phyloP scores from a whole-genome alignment of 2,329 filamentous ascomycete species.

The Pezicula radicicola region DNA sequence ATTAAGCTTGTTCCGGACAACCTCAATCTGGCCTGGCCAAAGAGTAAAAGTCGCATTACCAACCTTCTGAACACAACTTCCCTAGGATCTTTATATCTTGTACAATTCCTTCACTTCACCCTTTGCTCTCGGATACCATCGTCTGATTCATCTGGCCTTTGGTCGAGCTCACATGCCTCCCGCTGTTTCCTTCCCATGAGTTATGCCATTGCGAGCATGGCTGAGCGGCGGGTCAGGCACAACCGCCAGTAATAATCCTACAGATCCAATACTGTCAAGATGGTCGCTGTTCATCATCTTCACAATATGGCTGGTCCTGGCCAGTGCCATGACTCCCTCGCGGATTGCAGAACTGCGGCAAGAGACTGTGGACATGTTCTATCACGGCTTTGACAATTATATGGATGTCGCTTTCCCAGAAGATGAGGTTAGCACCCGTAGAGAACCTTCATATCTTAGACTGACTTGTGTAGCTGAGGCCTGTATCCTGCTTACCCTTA shows the following conservation, averaged over 20 bases:
- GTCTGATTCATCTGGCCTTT: neutral
- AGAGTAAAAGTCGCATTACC: too few relatives aligned
- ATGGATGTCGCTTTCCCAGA: conserved; percentile 93
- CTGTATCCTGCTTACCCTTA: conserved; percentile 79
- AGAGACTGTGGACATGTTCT: conserved; percentile 78
- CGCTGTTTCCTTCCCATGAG: conserved; percentile 20
- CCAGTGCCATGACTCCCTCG: conserved; percentile 48
- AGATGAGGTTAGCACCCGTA: conserved; percentile 65
- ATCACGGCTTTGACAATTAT: conserved; percentile 95
- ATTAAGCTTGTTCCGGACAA: too few relatives aligned
- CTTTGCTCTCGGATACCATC: too few relatives aligned
- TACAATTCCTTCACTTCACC: too few relatives aligned
- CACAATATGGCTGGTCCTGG: conserved; percentile 20
- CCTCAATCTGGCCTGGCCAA: too few relatives aligned
- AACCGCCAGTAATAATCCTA: conserved; percentile 16
- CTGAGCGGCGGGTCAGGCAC: conserved; percentile 19
- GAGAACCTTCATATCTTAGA: conserved; percentile 1
- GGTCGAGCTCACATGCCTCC: conserved; percentile 29
- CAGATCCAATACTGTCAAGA: conserved; percentile 13
- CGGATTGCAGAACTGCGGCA: conserved; percentile 53
- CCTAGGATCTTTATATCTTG: too few relatives aligned
- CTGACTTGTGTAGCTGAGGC: conserved; percentile 60
- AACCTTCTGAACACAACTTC: too few relatives aligned
- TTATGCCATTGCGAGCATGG: conserved; percentile 32
- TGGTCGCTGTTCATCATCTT: conserved; percentile 20